Base-by-base conservation (phyloP, 1,139 yeast species). In the Pichia sp. region DNA sequence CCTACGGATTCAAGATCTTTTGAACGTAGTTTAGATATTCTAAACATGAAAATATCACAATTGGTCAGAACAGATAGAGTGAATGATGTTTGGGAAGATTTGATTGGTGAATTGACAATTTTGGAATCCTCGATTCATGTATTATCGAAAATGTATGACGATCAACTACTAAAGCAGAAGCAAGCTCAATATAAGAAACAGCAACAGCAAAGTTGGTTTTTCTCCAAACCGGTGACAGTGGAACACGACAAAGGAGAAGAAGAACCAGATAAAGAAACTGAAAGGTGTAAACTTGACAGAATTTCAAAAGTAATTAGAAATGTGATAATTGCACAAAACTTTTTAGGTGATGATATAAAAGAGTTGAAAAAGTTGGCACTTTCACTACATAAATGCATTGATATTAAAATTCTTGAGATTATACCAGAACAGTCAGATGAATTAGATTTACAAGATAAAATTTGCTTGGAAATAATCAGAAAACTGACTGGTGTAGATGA, bases 401-500 rank as follows among this genome's bases (percentile, higher is more conserved):
- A 49, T 34, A 43, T 30, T 18, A 7, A 11, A 40, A 8, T 16
- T 18, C 4, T 32, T 4, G 36, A 32, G 3, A 18, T 16, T 11
- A 18, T 32, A 18, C 36, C 36, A 9, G 15, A 6, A 4, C 36
- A 32, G 11, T 15, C 15, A 30, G 34, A 22, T 1, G 20, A 22
- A 0, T 27, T 47, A 20, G 56, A 54, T 34, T 39, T 50, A 35
- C 56, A 55, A 27, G 58, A 55, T 40, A 42, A 47, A 25, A 37
- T 53, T 5, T 50, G 48, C 9, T 25, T 52, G 3, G 58, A 55
- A 39, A 48, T 57, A 9, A 40, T 47, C 2, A 42, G 56, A 34
- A 57, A 57, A 26, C 45, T 57, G 15, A 46, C 47, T 27, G 58
- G 56, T 3, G 59, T 53, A 13, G 53, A 54, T 25, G 59, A 50